Conservation (phyloP, 2,329 filamentous ascomycete genomes). For the Xylaria digitata region DNA sequence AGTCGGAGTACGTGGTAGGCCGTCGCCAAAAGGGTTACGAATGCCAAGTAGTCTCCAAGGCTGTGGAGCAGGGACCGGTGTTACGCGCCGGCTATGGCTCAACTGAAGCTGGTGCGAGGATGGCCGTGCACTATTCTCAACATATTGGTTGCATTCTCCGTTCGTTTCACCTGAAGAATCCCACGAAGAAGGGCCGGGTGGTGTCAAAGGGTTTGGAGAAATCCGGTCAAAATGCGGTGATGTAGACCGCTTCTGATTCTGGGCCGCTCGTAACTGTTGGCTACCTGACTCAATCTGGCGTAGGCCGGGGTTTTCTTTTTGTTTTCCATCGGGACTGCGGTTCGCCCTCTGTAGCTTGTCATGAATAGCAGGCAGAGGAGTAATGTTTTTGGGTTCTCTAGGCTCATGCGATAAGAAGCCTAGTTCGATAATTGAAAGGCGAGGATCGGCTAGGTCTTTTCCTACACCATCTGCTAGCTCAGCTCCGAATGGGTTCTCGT, state of each 20-base stretch:
- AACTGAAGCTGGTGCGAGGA: neutral
- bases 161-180: neutral
- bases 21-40: constrained; percentile 15
- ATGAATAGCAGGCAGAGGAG: neutral
- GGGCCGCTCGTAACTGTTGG: neutral
- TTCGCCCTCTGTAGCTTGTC: neutral
- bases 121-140: neutral
- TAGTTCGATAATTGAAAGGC: neutral
- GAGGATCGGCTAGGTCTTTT: neutral
- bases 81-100: constrained; percentile 19
- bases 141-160: neutral
- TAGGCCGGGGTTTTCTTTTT: neutral
- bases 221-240: neutral
- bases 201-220: neutral
- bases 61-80: constrained; percentile 38
- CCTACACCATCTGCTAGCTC: neutral
- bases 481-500: neutral
- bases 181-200: neutral
- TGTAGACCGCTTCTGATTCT: neutral
- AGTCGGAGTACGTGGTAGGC: neutral
- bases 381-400: too few species aligned
- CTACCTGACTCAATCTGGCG: neutral
- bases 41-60: constrained; percentile 35
- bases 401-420: neutral
- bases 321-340: neutral